These are phyloP conservation scores for Gryganskiella cystojenkinii DNA, from an alignment of 192 early-diverging fungal genomes.

Conservation along the genomic window DNA sequence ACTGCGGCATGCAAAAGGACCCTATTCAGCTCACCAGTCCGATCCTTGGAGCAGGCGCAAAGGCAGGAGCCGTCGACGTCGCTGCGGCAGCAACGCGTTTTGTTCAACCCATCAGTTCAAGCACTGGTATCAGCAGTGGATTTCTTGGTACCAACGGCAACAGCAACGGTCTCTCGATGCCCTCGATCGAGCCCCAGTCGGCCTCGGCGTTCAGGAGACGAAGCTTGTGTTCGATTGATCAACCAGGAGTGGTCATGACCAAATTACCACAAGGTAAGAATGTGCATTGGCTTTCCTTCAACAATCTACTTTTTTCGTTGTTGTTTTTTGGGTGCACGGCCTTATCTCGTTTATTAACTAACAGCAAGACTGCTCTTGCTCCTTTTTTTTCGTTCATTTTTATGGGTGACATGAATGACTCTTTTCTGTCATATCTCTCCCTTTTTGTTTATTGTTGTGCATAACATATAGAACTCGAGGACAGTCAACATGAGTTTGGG, in stretches of 20 bases:
- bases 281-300: neutral
- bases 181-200: conserved; percentile 7
- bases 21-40: conserved; percentile 29
- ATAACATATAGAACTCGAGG: conserved; percentile 29
- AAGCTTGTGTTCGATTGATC: conserved; percentile 54
- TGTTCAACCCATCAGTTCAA: no score
- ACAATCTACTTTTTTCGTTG: neutral
- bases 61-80: conserved; percentile 4
- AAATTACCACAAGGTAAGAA: conserved; percentile 55
- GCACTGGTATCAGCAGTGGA: no score
- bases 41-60: conserved; percentile 19
- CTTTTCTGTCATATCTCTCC: neutral
- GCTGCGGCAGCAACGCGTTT: neutral
- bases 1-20: conserved; percentile 32
- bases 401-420: neutral
- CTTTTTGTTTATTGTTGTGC: conserved; percentile 4
- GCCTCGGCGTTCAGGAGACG: conserved; percentile 26
- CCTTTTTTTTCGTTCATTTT: neutral
- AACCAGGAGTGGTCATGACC: conserved; percentile 63
- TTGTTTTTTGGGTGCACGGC: neutral
- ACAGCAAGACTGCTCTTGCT: neutral
- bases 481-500: conserved; percentile 77
- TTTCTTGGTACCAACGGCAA: neutral
- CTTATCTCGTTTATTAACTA: neutral
- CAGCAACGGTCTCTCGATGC: conserved; percentile 5